Base-by-base conservation (phyloP, 345 rosid genomes). In the Acer yangbiense region DNA sequence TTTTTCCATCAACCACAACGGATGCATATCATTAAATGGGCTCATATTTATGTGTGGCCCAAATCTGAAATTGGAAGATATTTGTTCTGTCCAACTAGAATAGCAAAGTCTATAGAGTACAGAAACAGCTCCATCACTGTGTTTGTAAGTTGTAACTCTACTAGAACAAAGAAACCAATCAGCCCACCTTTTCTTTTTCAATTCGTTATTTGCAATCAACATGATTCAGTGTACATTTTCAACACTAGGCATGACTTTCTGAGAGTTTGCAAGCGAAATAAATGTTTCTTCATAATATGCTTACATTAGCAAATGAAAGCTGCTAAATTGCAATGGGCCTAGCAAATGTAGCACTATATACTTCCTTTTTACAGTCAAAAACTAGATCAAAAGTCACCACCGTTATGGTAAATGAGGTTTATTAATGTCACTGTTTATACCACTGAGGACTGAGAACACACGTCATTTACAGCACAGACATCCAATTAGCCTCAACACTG, bases 381-480 rank as follows among this genome's bases (percentile, higher is more conserved):
- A 74, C 62, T 57, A 48, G 48, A 79, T 73, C 74, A 73, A 60
- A 35, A 14, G 75, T 78, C 77, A 43, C 54, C 57, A 69, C 6
- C 6, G 57, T 32, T 55, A 71, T 10, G 55, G 57, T 78, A 63
- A 57, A 66, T 58, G 41, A 17, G 57, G 61, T 75, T 82, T 84
- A 81, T 81, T 75, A 20, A 58, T 7, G 65, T 65, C 72, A 43
- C 54, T 27, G 18, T 7, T 75, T 62, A 70, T 62, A 70, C 68
- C 77, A 44, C 65, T n/a, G 65, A 35, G 79, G 72, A 55, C 78
- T 69, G 20, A 29, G 71, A 76, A 65, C 48, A 63, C 78, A 63
- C 29, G 72, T 65, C 79, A 89, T 86, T 86, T 89, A 89, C 89
- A 85, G n/a, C 68, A 74, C n/a, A n/a, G n/a, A n/a, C n/a, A n/a